Evolutionary conservation across 805 yeast genomes (phyloP).

Genomic region (Jamesozyma hellenica): DNA sequence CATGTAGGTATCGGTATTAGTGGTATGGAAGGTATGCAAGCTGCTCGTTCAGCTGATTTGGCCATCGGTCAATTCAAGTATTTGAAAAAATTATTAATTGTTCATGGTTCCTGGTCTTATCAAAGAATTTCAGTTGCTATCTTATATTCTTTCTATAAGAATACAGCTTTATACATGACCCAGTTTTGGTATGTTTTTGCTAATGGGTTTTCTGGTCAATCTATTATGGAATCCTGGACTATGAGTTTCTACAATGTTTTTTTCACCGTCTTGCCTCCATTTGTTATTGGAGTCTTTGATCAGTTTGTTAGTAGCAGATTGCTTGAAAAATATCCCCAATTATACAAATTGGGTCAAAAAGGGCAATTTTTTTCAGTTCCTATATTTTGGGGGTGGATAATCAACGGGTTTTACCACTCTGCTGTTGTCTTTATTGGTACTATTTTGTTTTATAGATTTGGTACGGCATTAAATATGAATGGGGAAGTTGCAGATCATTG

Average conservation of each 20-base stretch:
- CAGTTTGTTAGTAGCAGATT: constrained; percentile 88
- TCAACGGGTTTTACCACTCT: constrained; percentile 91
- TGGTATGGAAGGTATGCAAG: constrained; percentile 99
- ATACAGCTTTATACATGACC: constrained; percentile 90
- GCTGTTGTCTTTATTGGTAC: constrained; percentile 71
- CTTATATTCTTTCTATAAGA: constrained; percentile 89
- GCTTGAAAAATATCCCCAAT: constrained; percentile 82
- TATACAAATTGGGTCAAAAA: constrained; percentile 82
- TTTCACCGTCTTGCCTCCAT: constrained; percentile 91
- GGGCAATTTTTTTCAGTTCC: constrained; percentile 82
- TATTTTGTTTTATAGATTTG: constrained; percentile 54
- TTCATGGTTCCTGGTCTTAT: constrained; percentile 97
- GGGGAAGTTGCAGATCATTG: constrained; percentile 81
- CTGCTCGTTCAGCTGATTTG: constrained; percentile 95
- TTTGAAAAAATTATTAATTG: constrained; percentile 70
- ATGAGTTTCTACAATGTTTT: constrained; percentile 90
- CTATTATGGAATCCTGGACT: constrained; percentile 95
- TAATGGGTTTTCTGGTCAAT: constrained; percentile 90
- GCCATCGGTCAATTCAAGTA: constrained; percentile 93
- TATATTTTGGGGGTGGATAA: constrained; percentile 95
- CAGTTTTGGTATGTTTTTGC: constrained; percentile 96
- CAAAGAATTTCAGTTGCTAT: constrained; percentile 90
- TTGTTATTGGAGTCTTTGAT: constrained; percentile 92
- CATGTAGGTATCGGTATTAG: constrained; percentile 98
- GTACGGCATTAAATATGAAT: constrained; percentile 45